Evolutionary conservation across 2,329 filamentous ascomycete species (phyloP).

Genomic region (Alternaria metachromatica): DNA sequence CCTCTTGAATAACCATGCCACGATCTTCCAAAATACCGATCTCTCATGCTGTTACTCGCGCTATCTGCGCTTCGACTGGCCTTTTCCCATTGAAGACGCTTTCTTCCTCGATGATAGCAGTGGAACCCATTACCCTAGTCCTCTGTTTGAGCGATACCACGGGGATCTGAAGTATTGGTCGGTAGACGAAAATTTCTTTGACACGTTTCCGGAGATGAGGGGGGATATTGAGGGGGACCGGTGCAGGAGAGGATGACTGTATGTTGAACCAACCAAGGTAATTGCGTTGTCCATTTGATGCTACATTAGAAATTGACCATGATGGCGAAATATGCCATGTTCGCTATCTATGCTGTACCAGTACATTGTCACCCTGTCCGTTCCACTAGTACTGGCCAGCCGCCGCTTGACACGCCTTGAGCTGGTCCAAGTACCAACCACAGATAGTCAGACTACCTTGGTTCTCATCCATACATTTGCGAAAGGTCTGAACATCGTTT

Average conservation of each 20-base stretch:
- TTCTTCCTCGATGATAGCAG: slow-evolving; percentile 34
- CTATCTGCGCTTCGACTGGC: slow-evolving; percentile 42
- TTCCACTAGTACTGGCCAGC: slow-evolving; percentile 55
- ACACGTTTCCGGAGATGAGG: slow-evolving; percentile 38
- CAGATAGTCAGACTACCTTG: slow-evolving; percentile 93
- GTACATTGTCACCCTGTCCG: neutral
- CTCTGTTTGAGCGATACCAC: slow-evolving; percentile 43
- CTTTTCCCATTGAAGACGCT: slow-evolving; percentile 41
- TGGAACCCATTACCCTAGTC: slow-evolving; percentile 26
- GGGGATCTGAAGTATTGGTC: slow-evolving; percentile 36
- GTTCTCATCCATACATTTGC: slow-evolving; percentile 96
- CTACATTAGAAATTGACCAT: neutral
- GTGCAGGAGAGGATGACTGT: slow-evolving; percentile 2
- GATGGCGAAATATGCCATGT: neutral
- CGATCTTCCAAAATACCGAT: slow-evolving; percentile 28
- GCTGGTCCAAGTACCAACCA: slow-evolving; percentile 97
- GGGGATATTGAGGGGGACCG: slow-evolving; percentile 41
- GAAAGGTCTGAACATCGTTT: slow-evolving; percentile 82
- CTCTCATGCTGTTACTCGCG: slow-evolving; percentile 34
- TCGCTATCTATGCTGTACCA: slow-evolving; percentile 5
- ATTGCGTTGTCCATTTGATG: neutral
- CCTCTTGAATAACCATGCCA: slow-evolving; percentile 29
- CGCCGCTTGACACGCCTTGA: slow-evolving; percentile 63
- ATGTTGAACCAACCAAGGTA: neutral
- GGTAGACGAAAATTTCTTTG: slow-evolving; percentile 34